These are phyloP conservation scores for Juncus inflexus DNA, from an alignment of 176 grass and related monocot genomes.

Conservation along the genomic window DNA sequence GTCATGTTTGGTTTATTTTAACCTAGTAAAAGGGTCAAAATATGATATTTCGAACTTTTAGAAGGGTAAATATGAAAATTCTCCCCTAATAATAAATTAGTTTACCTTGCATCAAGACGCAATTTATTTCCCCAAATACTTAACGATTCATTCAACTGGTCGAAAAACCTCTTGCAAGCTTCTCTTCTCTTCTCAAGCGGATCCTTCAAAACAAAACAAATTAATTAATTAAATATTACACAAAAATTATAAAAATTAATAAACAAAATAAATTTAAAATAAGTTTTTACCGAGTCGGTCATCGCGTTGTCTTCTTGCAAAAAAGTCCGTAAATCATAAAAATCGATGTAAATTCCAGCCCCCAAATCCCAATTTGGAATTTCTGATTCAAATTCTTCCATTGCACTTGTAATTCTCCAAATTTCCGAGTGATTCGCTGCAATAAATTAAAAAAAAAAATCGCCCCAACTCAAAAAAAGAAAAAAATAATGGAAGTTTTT, in stretches of 20 bases:
- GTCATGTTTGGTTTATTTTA: not conserved
- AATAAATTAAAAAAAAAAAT: slow-evolving; percentile 1
- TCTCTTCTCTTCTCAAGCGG: slow-evolving; percentile 63
- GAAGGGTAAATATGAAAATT: too few relatives aligned
- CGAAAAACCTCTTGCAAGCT: slow-evolving; percentile 60
- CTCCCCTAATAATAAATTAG: not conserved
- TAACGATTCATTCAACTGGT: slow-evolving; percentile 72
- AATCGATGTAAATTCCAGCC: slow-evolving; percentile 81
- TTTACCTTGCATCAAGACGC: slow-evolving; percentile 74
- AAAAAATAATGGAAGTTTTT: not conserved
- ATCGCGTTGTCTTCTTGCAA: slow-evolving; percentile 61
- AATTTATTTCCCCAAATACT: slow-evolving; percentile 81
- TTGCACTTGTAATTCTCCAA: slow-evolving; percentile 61
- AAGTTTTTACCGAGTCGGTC: slow-evolving; percentile 50
- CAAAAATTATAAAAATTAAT: slow-evolving; percentile 9
- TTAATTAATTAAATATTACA: not conserved
- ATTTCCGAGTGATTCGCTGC: slow-evolving; percentile 79
- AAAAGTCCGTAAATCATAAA: slow-evolving; percentile 54
- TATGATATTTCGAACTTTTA: too few relatives aligned
- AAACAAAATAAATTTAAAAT: not conserved
- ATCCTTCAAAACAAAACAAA: slow-evolving; percentile 44
- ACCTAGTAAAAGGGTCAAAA: not conserved
- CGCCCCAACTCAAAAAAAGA: not conserved
- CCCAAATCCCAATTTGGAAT: slow-evolving; percentile 93
- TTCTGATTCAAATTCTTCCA: slow-evolving; percentile 81